Percentiles rank a stretch among this genome's conserved stretches.
These are phyloP conservation scores for Ploettnerulaceae sp. DNA, from an alignment of 2,329 filamentous ascomycete genomes.

Conservation along the genomic window DNA sequence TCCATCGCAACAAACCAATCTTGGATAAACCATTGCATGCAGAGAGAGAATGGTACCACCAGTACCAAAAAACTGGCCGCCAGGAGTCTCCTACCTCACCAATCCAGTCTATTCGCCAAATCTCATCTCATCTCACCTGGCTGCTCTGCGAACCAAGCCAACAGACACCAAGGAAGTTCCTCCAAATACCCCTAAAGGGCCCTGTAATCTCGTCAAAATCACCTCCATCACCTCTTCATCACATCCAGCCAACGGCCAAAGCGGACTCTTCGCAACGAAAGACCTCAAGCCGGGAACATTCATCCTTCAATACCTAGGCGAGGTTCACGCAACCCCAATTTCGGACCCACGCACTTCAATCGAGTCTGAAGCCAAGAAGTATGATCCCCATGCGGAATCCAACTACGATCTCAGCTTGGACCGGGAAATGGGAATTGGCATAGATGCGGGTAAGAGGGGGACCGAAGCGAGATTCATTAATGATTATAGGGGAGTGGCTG, in stretches of 20 bases:
- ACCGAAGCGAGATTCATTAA: constrained; percentile 65
- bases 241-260: constrained; percentile 56
- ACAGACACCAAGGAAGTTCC: constrained; percentile 35
- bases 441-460: constrained; percentile 53
- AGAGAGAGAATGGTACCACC: neutral
- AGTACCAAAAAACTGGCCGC: constrained; percentile 54
- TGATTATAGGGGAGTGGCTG: constrained; percentile 56
- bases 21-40: too few species aligned
- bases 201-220: constrained; percentile 50
- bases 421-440: constrained; percentile 49
- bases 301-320: constrained; percentile 58
- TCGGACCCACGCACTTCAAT: neutral
- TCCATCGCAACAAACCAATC: too few species aligned
- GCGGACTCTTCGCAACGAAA: constrained; percentile 54
- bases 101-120: constrained; percentile 44
- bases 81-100: constrained; percentile 47
- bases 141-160: constrained; percentile 19
- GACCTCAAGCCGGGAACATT: constrained; percentile 50
- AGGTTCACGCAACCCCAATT: constrained; percentile 44
- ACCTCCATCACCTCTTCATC: constrained; percentile 44
- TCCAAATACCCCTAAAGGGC: constrained; percentile 37
- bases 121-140: constrained; percentile 18
- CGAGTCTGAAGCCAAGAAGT: neutral
- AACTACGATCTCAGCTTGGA: constrained; percentile 65
- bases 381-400: constrained; percentile 39